A percentile compares a stretch with the other conserved stretches of the same genome.
Evolutionary conservation across 495 filamentous ascomycete genomes (phyloP).

Genomic region (Tricharina praecox): DNA sequence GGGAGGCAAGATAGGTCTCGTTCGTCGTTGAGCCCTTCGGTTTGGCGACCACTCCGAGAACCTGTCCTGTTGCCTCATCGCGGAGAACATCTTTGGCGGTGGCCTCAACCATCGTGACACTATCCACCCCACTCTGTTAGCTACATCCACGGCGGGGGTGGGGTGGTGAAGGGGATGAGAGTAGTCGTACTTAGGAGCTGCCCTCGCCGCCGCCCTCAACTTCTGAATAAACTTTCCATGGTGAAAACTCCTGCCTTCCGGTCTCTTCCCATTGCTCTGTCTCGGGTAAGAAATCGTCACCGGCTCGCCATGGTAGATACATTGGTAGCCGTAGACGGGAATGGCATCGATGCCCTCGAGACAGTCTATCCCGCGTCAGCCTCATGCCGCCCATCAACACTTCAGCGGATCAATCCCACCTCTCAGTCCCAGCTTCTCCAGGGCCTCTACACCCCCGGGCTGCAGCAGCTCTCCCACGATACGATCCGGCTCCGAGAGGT

Average conservation of each 20-base stretch:
- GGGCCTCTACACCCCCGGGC: conserved; percentile 70
- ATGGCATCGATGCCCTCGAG: conserved; percentile 82
- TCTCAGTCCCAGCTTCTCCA: conserved; percentile 60
- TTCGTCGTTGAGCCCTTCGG: conserved; percentile 13
- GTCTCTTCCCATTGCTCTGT: conserved; percentile 27
- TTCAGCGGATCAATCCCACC: no score
- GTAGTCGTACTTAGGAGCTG: conserved; percentile 8
- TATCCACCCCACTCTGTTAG: conserved; percentile 12
- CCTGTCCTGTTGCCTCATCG: conserved; percentile 28
- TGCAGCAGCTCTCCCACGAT: conserved; percentile 94
- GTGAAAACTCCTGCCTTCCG: conserved; percentile 59
- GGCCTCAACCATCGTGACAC: conserved; percentile 35
- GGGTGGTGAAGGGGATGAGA: no score
- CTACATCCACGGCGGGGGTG: background rate
- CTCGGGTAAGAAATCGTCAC: conserved; percentile 62
- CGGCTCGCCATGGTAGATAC: conserved; percentile 61
- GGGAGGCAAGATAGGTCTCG: conserved; percentile 53
- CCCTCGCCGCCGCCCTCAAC: conserved; percentile 40
- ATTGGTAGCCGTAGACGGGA: conserved; percentile 65
- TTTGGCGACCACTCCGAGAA: conserved; percentile 27
- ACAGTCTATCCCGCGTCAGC: conserved; percentile 36
- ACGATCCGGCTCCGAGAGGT: conserved; percentile 82
- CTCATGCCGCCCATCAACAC: no score
- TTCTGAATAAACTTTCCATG: conserved; percentile 71
- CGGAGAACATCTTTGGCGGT: conserved; percentile 34